Base-by-base conservation (phyloP, 2,329 filamentous ascomycete species). In the Diaporthe nobilis region DNA sequence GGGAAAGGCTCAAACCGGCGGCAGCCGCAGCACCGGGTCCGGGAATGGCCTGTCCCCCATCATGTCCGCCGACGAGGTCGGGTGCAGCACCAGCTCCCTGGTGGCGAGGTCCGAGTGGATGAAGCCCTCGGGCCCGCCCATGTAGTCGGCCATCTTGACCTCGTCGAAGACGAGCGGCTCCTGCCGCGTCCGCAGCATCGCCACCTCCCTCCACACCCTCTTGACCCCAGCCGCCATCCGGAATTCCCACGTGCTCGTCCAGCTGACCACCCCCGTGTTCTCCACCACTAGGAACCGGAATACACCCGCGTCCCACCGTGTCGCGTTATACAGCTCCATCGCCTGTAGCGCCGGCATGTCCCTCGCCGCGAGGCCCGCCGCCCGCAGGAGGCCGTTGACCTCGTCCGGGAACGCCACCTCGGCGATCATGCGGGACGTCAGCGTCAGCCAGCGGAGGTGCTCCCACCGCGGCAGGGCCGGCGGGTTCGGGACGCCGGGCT, bases 301-400 rank as follows among this genome's bases (percentile, higher is more conserved):
- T 34, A 79, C 77, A 53, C 78, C 81, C 28, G 77, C 80, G 57
- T 78, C 78, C 57, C 73, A 75, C 28, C 72, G 67, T 55, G 77
- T 79, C n/a, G 78, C 79, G 72, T 80, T 80, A 70, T 79, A 82
- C 3, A 82, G 63, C 75, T 81, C 81, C 76, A 82, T 76, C 28
- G 79, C 60, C 31, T 77, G 75, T 57, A 82, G 71, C 39, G 63
- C 68, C 4, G 81, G 81, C 81, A 82, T 82, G 53, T 78, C 76
- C 65, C 75, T 79, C 12, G 80, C 80, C 1, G 79, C 81, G 2
- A 63, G 72, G 15, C 73, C 80, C 17, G 78, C 78, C 12, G 74
- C 73, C 31, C 75, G 75, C 28, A 82, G 80, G 31, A 81, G 71
- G 25, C 57, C 60, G 51, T 80, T 79, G n/a, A 81, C 68, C 44